These are phyloP conservation scores for Dothidotthia symphoricarpi DNA, from an alignment of 2,329 filamentous ascomycete species.

Conservation along the genomic window DNA sequence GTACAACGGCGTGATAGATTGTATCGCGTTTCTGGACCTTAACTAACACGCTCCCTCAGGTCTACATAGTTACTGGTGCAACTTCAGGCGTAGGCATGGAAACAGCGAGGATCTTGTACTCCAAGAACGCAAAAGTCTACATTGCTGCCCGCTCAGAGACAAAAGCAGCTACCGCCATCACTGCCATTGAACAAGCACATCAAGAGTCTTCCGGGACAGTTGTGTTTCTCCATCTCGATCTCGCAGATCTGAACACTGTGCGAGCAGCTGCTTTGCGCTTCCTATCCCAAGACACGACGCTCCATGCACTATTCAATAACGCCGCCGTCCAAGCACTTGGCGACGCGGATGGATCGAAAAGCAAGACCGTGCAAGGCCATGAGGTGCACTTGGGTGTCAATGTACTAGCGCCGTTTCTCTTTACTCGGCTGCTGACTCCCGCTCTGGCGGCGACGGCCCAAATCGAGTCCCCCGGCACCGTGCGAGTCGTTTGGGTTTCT, in stretches of 20 bases:
- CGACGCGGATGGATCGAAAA: too few species aligned
- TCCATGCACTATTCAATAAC: slow-evolving; percentile 46
- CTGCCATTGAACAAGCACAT: slow-evolving; percentile 43
- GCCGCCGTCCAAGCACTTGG: slow-evolving; percentile 37
- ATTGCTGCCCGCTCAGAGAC: slow-evolving; percentile 50
- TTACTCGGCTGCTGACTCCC: slow-evolving; percentile 42
- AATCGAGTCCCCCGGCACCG: slow-evolving; percentile 17
- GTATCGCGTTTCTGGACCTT: too few species aligned
- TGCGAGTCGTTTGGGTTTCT: slow-evolving; percentile 40
- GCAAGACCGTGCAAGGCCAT: slow-evolving; percentile 21
- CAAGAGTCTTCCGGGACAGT: slow-evolving; percentile 24
- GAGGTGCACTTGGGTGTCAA: slow-evolving; percentile 44
- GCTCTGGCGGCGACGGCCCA: slow-evolving; percentile 34
- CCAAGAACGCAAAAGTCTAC: slow-evolving; percentile 56
- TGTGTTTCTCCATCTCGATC: slow-evolving; percentile 37
- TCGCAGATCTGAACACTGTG: slow-evolving; percentile 46
- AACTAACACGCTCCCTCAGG: too few species aligned
- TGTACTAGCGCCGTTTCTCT: slow-evolving; percentile 43
- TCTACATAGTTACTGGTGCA: slow-evolving; percentile 55
- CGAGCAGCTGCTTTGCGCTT: slow-evolving; percentile 41
- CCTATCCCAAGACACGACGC: slow-evolving; percentile 36
- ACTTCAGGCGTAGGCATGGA: slow-evolving; percentile 53
- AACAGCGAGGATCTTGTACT: slow-evolving; percentile 55
- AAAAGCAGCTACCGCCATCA: slow-evolving; percentile 42
- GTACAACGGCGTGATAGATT: too few species aligned